phyloP scores from a whole-genome alignment of 108 stramenopile species.

The Aurantiochytrium sp. region DNA sequence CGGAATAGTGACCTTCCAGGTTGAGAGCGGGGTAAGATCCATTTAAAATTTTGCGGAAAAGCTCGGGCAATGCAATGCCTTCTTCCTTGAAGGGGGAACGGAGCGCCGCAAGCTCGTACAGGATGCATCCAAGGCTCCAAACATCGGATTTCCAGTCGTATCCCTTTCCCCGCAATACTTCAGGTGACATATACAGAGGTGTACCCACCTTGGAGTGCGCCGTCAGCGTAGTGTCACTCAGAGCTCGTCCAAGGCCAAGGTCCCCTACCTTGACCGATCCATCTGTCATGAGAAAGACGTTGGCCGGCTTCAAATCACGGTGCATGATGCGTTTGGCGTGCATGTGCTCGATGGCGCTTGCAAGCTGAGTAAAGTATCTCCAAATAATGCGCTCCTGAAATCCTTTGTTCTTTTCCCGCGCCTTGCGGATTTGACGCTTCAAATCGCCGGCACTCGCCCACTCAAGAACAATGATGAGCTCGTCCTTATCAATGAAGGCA shows the following conservation, averaged over 20 bases:
- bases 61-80: conserved; percentile 30
- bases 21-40: conserved; percentile 41
- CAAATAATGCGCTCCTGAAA: conserved; percentile 45
- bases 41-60: conserved; percentile 48
- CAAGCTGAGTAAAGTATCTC: conserved; percentile 39
- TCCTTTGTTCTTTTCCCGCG: conserved; percentile 10
- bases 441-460: conserved; percentile 55
- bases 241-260: conserved; percentile 29
- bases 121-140: conserved; percentile 56
- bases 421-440: conserved; percentile 49
- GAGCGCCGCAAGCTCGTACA: conserved; percentile 60
- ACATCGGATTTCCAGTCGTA: conserved; percentile 56
- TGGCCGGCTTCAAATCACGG: conserved; percentile 48
- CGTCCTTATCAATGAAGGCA: conserved; percentile 30
- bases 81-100: conserved; percentile 50
- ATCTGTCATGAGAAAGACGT: conserved; percentile 42
- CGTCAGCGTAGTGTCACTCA: conserved; percentile 28
- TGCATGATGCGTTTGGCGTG: conserved; percentile 42
- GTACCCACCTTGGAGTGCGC: conserved; percentile 35
- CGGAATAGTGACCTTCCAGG: conserved; percentile 14
- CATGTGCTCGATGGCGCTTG: conserved; percentile 35
- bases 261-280: conserved; percentile 52
- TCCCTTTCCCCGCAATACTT: conserved; percentile 53
- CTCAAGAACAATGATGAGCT: conserved; percentile 41
- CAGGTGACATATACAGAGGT: conserved; percentile 45